Base-by-base conservation (phyloP, 805 yeast species). In the Saturnispora ahearnii region DNA sequence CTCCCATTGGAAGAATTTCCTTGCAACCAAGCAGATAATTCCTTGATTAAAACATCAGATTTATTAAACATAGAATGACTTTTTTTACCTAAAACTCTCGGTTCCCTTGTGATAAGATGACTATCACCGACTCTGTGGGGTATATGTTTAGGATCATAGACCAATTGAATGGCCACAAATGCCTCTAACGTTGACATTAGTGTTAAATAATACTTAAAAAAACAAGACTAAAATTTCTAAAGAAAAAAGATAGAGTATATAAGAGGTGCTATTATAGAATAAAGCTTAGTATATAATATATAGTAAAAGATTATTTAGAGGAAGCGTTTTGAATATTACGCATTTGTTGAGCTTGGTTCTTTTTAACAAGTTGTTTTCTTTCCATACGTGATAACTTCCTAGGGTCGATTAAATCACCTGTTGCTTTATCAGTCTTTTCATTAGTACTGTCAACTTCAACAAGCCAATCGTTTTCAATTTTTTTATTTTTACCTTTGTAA, bases 401-500 rank as follows among this genome's bases (percentile, higher is more conserved):
- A 57, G 98, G 98, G 65, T 90, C 97, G 42, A 87, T 72, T 58
- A 87, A 71, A 36, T 78, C 73, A 41, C 74, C 75, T 62, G 77
- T 75, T 11, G 47, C 32, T 11, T 48, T 28, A 28, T 47, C 50
- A 12, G 48, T 21, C 29, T 74, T 82, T 58, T 82, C 76, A 28
- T 49, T 44, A 9, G 34, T 7, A 48, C 86, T 95, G 52, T 87
- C 87, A 53, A 91, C 86, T 70, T 93, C 99, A 51, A 91, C 97
- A 62, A 88, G 74, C 99, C 99, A 93, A 68, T 93, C 97, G 61
- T 76, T 71, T 61, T 91, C 98, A 58, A 82, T 62, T 49, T 81
- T 79, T 71, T 93, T 91, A 69, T 93, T 93, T 69, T 81, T 80
- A 62, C 98, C 98, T 57, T 85, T 83, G 73, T 84, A 91, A 53